Conservation (phyloP, 176 grass and related monocot genomes). For the Oryza glumipatula region DNA sequence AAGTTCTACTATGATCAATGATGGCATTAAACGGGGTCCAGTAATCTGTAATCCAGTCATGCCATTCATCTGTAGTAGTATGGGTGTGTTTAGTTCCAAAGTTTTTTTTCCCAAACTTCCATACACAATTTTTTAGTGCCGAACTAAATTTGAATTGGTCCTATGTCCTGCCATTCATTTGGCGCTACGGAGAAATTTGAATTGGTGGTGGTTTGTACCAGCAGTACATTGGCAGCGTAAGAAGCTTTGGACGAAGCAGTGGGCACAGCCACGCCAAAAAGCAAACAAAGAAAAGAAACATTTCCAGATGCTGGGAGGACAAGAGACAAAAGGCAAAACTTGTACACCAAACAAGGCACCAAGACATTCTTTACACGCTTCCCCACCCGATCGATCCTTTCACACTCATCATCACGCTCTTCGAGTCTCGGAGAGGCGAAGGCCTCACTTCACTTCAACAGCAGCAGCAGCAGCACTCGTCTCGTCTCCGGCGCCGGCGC, state of each 20-base stretch:
- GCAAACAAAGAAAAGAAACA: not conserved
- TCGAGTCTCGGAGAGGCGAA: not conserved
- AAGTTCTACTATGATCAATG: too few relatives aligned
- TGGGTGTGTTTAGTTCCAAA: too few relatives aligned
- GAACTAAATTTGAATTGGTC: too few relatives aligned
- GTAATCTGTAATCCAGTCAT: too few relatives aligned
- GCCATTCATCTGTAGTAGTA: too few relatives aligned
- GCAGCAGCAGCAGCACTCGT: not conserved
- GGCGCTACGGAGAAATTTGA: not conserved
- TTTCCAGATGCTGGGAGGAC: conserved; percentile 31
- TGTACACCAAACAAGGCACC: conserved; percentile 52
- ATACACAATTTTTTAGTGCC: too few relatives aligned
- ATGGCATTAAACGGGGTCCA: too few relatives aligned
- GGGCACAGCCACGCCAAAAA: conserved; percentile 25
- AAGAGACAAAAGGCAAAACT: conserved; percentile 49
- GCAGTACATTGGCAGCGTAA: not conserved
- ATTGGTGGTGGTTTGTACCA: not conserved
- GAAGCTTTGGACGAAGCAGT: not conserved
- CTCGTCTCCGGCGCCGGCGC: not conserved
- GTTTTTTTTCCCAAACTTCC: too few relatives aligned
- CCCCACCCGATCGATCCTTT: conserved; percentile 16
- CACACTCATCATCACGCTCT: not conserved
- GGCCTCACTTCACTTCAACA: conserved; percentile 20
- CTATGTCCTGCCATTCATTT: not conserved
- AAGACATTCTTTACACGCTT: conserved; percentile 36